These are phyloP conservation scores for Aureobasidium sp. DNA, from an alignment of 2,329 filamentous ascomycete species.

Conservation along the genomic window DNA sequence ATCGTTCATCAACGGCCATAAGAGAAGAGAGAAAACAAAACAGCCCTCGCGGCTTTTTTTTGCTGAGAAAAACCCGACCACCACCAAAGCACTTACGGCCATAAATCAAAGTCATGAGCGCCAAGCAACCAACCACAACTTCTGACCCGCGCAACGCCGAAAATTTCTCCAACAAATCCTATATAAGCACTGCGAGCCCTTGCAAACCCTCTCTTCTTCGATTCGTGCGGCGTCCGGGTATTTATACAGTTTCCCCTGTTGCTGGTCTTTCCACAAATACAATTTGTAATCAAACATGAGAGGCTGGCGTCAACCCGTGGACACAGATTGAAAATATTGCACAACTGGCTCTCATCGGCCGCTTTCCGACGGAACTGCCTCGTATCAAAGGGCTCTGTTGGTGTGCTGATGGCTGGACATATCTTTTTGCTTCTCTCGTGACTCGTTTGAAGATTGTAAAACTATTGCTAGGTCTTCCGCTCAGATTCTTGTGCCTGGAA, in stretches of 20 bases:
- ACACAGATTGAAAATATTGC: constrained; percentile 32
- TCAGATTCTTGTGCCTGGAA: no score
- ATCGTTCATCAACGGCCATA: constrained; percentile 20
- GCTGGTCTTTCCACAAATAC: constrained; percentile 26
- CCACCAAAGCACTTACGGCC: not conserved
- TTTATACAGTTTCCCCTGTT: constrained; percentile 30
- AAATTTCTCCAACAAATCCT: not conserved
- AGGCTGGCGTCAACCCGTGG: constrained; percentile 28
- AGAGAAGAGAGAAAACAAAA: constrained; percentile 1
- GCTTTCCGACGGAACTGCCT: constrained; percentile 27
- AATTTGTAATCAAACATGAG: constrained; percentile 22
- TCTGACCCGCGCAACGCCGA: no score
- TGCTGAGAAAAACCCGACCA: not conserved
- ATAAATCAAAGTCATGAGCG: not conserved
- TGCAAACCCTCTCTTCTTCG: constrained; percentile 18
- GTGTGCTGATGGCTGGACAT: constrained; percentile 31
- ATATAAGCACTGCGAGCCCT: constrained; percentile 14
- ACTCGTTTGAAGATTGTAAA: no score
- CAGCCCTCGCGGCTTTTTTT: not conserved
- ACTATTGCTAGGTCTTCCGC: no score
- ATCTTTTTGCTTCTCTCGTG: not conserved
- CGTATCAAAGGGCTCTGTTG: constrained; percentile 28
- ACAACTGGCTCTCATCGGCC: constrained; percentile 26
- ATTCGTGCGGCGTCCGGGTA: constrained; percentile 31
- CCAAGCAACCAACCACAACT: no score